Base-by-base conservation (phyloP, 2,329 filamentous ascomycete species). In the Talaromyces marneffei region DNA sequence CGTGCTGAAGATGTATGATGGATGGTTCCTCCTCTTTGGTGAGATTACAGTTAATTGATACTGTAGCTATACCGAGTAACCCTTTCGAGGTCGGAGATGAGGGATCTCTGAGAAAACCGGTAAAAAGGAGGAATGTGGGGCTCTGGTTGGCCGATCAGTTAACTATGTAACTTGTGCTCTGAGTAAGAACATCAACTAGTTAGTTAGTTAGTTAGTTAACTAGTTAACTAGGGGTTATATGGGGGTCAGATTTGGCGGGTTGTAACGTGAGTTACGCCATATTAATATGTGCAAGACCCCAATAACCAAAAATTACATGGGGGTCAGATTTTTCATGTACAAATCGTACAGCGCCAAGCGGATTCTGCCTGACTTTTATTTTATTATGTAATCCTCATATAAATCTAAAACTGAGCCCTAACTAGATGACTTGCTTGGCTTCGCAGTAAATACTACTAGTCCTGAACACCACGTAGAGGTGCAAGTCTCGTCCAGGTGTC, bases 1-100 rank as follows among this genome's bases (percentile, higher is more conserved):
- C 69, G 97, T 97, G 71, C 82, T 99, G 69, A 99, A 97, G 85
- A 92, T 92, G 78, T 99, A 97, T 80, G 94, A 99, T 75, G 94
- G 94, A 58, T 86, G 90, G 71, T 99, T 99, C 86, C n/a, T n/a
- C n/a, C n/a, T n/a, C n/a, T n/a, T n/a, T n/a, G n/a, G n/a, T n/a
- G n/a, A n/a, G n/a, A n/a, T n/a, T n/a, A n/a, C n/a, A n/a, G n/a
- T n/a, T n/a, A n/a, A n/a, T n/a, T n/a, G n/a, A n/a, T n/a, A n/a
- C n/a, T n/a, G n/a, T n/a, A n/a, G n/a, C n/a, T n/a, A n/a, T n/a
- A n/a, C n/a, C n/a, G n/a, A n/a, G n/a, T n/a, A n/a, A n/a, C n/a
- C n/a, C n/a, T n/a, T n/a, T n/a, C n/a, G n/a, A n/a, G n/a, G n/a
- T n/a, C n/a, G n/a, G n/a, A n/a, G n/a, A n/a, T n/a, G n/a, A n/a